Conservation (phyloP, 148 eudicot species). For the Chenopodium quinoa region DNA sequence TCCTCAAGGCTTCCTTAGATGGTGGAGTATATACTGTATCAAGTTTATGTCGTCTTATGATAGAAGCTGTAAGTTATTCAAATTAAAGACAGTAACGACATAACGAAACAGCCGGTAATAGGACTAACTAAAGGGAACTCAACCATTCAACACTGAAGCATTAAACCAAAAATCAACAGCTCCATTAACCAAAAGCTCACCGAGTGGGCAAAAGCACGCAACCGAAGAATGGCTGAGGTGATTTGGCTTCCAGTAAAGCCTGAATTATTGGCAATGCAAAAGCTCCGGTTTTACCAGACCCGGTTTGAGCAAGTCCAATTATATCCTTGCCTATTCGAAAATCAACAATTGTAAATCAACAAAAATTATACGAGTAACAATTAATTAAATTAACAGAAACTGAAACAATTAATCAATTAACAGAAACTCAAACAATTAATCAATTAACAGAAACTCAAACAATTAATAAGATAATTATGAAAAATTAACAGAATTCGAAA, state of each 20-base stretch:
- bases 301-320: constrained; percentile 94
- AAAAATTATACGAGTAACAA: too few relatives aligned
- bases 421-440: neutral
- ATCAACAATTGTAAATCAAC: too few relatives aligned
- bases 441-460: neutral
- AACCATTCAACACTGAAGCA: too few relatives aligned
- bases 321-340: constrained; percentile 62
- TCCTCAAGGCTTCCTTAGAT: too few relatives aligned
- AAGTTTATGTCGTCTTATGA: too few relatives aligned
- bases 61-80: too few relatives aligned
- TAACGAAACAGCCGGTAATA: neutral
- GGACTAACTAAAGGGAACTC: too few relatives aligned
- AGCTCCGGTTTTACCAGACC: constrained; percentile 98
- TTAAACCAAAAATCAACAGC: neutral
- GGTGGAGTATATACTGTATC: too few relatives aligned
- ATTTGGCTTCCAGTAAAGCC: constrained; percentile 48
- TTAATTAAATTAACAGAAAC: too few relatives aligned
- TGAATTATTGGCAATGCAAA: constrained; percentile 86
- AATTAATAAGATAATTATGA: neutral
- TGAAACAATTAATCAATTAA: neutral
- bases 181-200: constrained; percentile 19
- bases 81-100: too few relatives aligned
- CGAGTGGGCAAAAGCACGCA: constrained; percentile 87
- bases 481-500: neutral
- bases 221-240: constrained; percentile 63